phyloP scores from a whole-genome alignment of 2,329 filamentous ascomycete genomes.

The Diaporthe citri region DNA sequence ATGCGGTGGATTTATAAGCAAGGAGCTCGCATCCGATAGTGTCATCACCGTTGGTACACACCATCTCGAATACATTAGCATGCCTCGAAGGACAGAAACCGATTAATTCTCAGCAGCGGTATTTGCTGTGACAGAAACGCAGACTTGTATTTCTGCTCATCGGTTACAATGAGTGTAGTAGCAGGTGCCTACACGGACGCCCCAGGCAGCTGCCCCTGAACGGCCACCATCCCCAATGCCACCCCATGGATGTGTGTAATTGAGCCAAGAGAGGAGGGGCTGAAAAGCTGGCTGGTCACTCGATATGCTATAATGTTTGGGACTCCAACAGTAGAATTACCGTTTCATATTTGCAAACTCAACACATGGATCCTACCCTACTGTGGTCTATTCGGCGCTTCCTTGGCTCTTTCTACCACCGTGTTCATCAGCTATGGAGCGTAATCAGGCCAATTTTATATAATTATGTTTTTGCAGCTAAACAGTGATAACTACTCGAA shows the following conservation, averaged over 20 bases:
- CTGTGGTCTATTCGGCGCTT: neutral
- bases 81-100: neutral
- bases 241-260: neutral
- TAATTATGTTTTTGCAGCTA: neutral
- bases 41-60: neutral
- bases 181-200: neutral
- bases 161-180: neutral
- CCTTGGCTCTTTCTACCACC: neutral
- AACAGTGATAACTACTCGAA: neutral
- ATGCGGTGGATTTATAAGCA: conserved; percentile 29
- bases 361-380: neutral
- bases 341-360: neutral
- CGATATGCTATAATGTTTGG: neutral
- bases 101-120: neutral
- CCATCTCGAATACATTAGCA: neutral
- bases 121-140: too few species aligned
- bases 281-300: too few species aligned
- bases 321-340: neutral
- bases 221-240: neutral
- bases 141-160: too few species aligned
- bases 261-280: too few species aligned
- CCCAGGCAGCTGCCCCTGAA: neutral
- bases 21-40: neutral
- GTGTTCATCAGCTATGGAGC: neutral
- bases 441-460: neutral